A percentile compares a stretch with the other conserved stretches of the same genome.
These are phyloP conservation scores for Kodamaea kaohsiungensis DNA, from an alignment of 805 yeast genomes.

Conservation along the genomic window DNA sequence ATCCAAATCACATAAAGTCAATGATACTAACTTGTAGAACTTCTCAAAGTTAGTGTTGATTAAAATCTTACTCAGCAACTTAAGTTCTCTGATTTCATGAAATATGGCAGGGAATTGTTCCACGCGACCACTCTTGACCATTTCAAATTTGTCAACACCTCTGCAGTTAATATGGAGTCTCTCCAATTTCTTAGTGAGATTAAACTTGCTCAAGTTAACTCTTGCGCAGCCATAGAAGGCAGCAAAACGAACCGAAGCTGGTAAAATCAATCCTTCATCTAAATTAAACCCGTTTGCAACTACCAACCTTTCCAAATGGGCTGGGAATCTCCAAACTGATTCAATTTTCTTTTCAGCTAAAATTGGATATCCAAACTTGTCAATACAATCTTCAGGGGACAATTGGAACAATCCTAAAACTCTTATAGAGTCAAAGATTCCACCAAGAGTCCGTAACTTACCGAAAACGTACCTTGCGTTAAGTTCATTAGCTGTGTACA, in stretches of 20 bases:
- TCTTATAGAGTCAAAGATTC: constrained; percentile 6
- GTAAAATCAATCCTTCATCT: constrained; percentile 10
- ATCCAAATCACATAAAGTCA: constrained; percentile 9
- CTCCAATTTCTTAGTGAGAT: constrained; percentile 12
- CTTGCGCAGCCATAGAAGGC: constrained; percentile 8
- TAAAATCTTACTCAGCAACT: constrained; percentile 7
- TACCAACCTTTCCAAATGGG: constrained; percentile 5
- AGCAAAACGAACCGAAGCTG: constrained; percentile 7
- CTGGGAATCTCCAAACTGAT: constrained; percentile 5
- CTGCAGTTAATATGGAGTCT: constrained; percentile 7
- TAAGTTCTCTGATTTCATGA: constrained; percentile 9
- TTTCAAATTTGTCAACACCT: constrained; percentile 4
- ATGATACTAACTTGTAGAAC: constrained; percentile 7
- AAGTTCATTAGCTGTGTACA: constrained; percentile 3
- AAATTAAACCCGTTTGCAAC: constrained; percentile 12
- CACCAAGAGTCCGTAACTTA: constrained; percentile 5
- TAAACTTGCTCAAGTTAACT: constrained; percentile 13
- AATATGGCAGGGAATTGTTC: constrained; percentile 10
- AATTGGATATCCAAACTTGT: not conserved
- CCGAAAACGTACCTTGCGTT: constrained; percentile 6
- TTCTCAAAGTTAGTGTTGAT: constrained; percentile 10
- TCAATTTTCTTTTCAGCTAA: not conserved
- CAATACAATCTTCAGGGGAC: not conserved
- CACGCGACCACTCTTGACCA: constrained; percentile 7
- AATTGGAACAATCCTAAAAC: constrained; percentile 10